Evolutionary conservation across 441 rosid genomes (phyloP).

Genomic region (Gossypium schwendimanii): DNA sequence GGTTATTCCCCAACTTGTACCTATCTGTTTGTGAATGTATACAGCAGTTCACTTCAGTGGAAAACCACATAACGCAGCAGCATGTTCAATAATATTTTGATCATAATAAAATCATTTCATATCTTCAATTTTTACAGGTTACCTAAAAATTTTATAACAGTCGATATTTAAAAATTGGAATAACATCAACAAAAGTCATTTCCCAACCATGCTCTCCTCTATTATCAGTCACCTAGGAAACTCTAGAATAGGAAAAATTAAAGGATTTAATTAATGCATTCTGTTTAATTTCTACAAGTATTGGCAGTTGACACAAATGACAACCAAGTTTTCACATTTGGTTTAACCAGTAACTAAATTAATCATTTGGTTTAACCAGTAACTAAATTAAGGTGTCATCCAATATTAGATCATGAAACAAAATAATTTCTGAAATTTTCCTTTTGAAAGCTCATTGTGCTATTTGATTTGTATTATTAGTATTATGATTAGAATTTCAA

Average conservation of each 20-base stretch:
- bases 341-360: background rate
- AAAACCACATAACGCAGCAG: background rate
- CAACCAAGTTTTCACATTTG: background rate
- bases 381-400: background rate
- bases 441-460: background rate
- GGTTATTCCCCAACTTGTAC: background rate
- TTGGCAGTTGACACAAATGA: background rate
- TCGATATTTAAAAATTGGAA: background rate
- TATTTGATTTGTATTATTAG: background rate
- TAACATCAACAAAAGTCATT: background rate
- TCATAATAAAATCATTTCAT: background rate
- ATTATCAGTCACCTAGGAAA: constrained; percentile 1
- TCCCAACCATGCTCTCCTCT: background rate
- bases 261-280: background rate
- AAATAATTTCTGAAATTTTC: background rate
- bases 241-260: background rate
- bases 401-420: background rate
- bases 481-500: background rate
- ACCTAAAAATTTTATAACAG: background rate
- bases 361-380: background rate
- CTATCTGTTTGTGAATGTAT: background rate
- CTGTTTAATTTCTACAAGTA: constrained; percentile 2
- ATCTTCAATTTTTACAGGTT: background rate
- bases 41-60: background rate
- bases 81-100: background rate